These are phyloP conservation scores for Golubevia sp. DNA, from an alignment of 1,284 basidiomycete genomes.

Conservation along the genomic window DNA sequence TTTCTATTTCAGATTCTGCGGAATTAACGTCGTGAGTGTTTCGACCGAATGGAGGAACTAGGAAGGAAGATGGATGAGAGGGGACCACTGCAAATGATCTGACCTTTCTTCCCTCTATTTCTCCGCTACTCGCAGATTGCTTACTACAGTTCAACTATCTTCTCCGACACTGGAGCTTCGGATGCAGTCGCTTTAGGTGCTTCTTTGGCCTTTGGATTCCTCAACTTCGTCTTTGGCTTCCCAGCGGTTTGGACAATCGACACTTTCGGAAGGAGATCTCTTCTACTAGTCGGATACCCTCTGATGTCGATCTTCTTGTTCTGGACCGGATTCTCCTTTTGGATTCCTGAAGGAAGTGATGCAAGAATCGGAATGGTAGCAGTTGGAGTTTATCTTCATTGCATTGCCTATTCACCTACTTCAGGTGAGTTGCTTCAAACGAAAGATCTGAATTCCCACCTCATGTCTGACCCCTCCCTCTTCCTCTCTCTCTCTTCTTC, in stretches of 20 bases:
- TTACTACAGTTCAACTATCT: constrained; percentile 38
- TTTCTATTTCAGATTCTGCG: constrained; percentile 31
- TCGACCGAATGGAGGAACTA: too few species aligned
- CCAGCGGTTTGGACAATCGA: constrained; percentile 53
- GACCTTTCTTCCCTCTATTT: too few species aligned
- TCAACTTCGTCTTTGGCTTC: constrained; percentile 56
- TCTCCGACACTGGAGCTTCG: constrained; percentile 19
- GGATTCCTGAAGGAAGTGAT: neutral
- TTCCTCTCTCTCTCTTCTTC: neutral
- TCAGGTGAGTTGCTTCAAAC: too few species aligned
- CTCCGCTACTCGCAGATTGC: too few species aligned
- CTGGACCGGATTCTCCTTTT: neutral
- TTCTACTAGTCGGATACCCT: constrained; percentile 48
- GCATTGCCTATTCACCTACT: too few species aligned
- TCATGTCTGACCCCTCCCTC: too few species aligned
- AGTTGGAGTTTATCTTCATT: too few species aligned
- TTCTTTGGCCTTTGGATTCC: constrained; percentile 48
- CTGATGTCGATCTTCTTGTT: neutral
- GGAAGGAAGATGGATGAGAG: too few species aligned
- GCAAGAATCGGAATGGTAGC: too few species aligned
- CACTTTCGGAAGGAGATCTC: constrained; percentile 43
- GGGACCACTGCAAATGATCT: too few species aligned
- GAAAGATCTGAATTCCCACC: too few species aligned
- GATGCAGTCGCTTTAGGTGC: constrained; percentile 39
- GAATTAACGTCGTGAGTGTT: constrained; percentile 50